These are phyloP conservation scores for Boletus subparvulus DNA, from an alignment of 768 basidiomycete genomes.

Conservation along the genomic window DNA sequence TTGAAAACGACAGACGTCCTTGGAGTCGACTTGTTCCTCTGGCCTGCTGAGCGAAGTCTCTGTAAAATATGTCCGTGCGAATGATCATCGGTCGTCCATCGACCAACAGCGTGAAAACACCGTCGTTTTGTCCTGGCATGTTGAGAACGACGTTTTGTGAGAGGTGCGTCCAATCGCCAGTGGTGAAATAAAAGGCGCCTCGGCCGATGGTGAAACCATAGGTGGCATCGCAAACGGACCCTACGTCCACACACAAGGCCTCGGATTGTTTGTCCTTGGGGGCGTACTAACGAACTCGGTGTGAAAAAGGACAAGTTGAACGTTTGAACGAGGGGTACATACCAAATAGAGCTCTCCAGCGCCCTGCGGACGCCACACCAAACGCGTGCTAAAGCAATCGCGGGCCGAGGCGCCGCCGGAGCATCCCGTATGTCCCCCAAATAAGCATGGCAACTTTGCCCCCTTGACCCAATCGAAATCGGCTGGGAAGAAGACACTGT, in stretches of 20 bases:
- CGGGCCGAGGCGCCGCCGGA: slow-evolving; percentile 73
- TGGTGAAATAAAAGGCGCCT: slow-evolving; percentile 61
- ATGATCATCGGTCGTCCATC: slow-evolving; percentile 55
- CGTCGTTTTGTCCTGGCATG: slow-evolving; percentile 70
- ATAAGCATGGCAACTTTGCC: slow-evolving; percentile 84
- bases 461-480: slow-evolving; percentile 78
- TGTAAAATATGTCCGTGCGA: slow-evolving; percentile 61
- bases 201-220: slow-evolving; percentile 79
- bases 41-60: slow-evolving; percentile 35
- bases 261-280: slow-evolving; percentile 67
- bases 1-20: background rate
- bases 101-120: slow-evolving; percentile 62
- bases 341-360: slow-evolving; percentile 77
- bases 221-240: slow-evolving; percentile 58
- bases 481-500: slow-evolving; percentile 74
- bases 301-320: background rate
- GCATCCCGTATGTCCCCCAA: slow-evolving; percentile 64
- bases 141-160: slow-evolving; percentile 71
- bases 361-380: slow-evolving; percentile 79
- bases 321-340: slow-evolving; percentile 20
- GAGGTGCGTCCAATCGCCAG: slow-evolving; percentile 70
- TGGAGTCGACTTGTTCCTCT: background rate
- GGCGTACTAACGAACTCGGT: slow-evolving; percentile 53
- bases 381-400: slow-evolving; percentile 77
- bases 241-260: slow-evolving; percentile 54